These are phyloP conservation scores for Eudorina sp. DNA, from an alignment of 139 green algal genomes.

Conservation along the genomic window DNA sequence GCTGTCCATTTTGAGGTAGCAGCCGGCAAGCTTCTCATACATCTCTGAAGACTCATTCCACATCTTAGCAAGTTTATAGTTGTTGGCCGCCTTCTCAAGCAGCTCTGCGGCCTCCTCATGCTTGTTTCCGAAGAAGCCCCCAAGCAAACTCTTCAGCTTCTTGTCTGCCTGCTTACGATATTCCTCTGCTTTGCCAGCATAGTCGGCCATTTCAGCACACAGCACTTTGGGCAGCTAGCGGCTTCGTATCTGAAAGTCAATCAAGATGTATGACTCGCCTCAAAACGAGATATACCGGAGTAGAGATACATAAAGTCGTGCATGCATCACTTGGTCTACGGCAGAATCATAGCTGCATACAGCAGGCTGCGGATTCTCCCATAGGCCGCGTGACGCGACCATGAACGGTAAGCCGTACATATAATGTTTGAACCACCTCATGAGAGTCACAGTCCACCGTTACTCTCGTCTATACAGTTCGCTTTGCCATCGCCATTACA, in stretches of 20 bases:
- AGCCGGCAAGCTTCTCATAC: slow-evolving; percentile 85
- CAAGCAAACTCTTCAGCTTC: slow-evolving; percentile 84
- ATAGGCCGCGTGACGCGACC: too few species aligned
- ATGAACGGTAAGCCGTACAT: too few species aligned
- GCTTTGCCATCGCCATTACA: too few species aligned
- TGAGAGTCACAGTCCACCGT: too few species aligned
- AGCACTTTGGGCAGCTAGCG: not conserved
- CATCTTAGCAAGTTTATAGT: slow-evolving; percentile 96
- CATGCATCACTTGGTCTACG: too few species aligned
- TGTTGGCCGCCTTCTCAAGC: slow-evolving; percentile 92
- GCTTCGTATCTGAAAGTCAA: slow-evolving; percentile 1
- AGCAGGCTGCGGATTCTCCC: too few species aligned
- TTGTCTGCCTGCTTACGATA: slow-evolving; percentile 86
- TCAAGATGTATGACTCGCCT: too few species aligned
- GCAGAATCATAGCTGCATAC: too few species aligned
- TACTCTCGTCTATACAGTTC: too few species aligned
- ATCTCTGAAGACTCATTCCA: slow-evolving; percentile 82
- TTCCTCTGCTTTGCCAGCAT: slow-evolving; percentile 59
- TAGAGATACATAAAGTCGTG: too few species aligned
- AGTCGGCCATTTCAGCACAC: slow-evolving; percentile 49
- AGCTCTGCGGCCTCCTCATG: slow-evolving; percentile 96
- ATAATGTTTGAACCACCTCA: too few species aligned
- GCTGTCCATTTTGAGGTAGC: slow-evolving; percentile 91
- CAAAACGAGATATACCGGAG: too few species aligned
- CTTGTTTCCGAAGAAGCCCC: slow-evolving; percentile 88